These are phyloP conservation scores for Yamadazyma spencermartinsiae DNA, from an alignment of 1,139 yeast genomes.

Conservation along the genomic window DNA sequence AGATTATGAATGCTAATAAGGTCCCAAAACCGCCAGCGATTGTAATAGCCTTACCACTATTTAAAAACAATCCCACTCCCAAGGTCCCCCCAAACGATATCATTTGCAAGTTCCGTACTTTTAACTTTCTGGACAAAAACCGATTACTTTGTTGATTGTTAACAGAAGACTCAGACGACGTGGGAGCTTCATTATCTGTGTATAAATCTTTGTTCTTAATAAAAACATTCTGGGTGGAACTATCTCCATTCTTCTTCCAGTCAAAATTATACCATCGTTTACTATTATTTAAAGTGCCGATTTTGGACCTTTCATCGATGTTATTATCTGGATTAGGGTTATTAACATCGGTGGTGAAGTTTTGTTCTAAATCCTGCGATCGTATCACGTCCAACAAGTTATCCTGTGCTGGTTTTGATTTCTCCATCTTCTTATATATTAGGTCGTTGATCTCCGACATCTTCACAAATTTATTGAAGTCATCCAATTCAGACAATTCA, in stretches of 20 bases:
- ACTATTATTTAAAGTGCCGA: conserved; percentile 7
- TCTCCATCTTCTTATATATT: conserved; percentile 23
- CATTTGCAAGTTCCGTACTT: conserved; percentile 74
- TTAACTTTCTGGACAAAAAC: conserved; percentile 51
- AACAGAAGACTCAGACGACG: conserved; percentile 14
- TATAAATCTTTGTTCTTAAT: conserved; percentile 13
- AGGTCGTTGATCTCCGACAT: conserved; percentile 38
- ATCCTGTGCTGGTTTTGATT: conserved; percentile 15
- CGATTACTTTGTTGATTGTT: conserved; percentile 11
- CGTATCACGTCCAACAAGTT: conserved; percentile 32
- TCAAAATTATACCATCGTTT: conserved; percentile 16
- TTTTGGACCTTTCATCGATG: conserved; percentile 9
- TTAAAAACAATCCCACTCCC: conserved; percentile 78
- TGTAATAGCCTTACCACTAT: conserved; percentile 76
- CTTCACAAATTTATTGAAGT: conserved; percentile 35
- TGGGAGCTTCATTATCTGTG: conserved; percentile 10
- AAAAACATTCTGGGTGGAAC: conserved; percentile 6
- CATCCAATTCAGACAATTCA: conserved; percentile 37
- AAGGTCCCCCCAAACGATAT: conserved; percentile 81
- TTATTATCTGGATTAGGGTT: conserved; percentile 9
- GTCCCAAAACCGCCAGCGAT: conserved; percentile 86
- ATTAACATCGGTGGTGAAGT: conserved; percentile 28
- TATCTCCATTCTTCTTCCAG: conserved; percentile 12
- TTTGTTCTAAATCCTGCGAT: conserved; percentile 29
- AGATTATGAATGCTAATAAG: conserved; percentile 63